These are phyloP conservation scores for Cyclotella distinguenda DNA, from an alignment of 108 stramenopile species.

Conservation along the genomic window DNA sequence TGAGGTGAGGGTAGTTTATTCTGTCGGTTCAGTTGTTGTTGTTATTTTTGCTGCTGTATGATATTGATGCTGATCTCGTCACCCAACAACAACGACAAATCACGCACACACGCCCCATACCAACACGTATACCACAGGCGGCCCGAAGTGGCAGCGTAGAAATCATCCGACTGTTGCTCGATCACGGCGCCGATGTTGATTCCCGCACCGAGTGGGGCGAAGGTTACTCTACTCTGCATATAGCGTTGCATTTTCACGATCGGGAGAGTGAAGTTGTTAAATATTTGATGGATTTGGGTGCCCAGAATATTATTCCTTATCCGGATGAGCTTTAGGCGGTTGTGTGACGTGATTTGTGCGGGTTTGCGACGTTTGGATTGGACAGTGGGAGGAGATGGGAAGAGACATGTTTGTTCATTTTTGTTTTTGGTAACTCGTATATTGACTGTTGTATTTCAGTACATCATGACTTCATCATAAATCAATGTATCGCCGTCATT, in stretches of 20 bases:
- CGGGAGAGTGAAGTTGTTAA: constrained; percentile 31
- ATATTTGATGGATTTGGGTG: constrained; percentile 44
- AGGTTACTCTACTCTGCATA: constrained; percentile 24
- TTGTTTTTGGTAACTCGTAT: too few species aligned
- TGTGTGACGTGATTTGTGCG: too few species aligned
- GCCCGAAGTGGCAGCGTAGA: constrained; percentile 41
- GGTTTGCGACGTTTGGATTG: too few species aligned
- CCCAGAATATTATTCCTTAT: constrained; percentile 41
- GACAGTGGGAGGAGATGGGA: too few species aligned
- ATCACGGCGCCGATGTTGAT: constrained; percentile 56
- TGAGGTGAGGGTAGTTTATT: constrained; percentile 16
- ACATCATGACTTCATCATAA: too few species aligned
- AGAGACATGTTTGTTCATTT: too few species aligned
- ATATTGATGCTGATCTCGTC: neutral
- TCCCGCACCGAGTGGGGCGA: constrained; percentile 29
- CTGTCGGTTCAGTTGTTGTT: neutral
- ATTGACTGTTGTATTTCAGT: too few species aligned
- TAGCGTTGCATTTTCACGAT: constrained; percentile 35
- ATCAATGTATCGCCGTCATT: too few species aligned
- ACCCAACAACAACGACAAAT: too few species aligned
- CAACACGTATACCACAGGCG: constrained; percentile 25
- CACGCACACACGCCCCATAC: too few species aligned
- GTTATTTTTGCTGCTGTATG: neutral
- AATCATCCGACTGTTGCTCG: constrained; percentile 40
- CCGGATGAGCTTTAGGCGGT: constrained; percentile 12